Base-by-base conservation (phyloP, 116 monocot genomes). In the Papilionanthe hybrid region DNA sequence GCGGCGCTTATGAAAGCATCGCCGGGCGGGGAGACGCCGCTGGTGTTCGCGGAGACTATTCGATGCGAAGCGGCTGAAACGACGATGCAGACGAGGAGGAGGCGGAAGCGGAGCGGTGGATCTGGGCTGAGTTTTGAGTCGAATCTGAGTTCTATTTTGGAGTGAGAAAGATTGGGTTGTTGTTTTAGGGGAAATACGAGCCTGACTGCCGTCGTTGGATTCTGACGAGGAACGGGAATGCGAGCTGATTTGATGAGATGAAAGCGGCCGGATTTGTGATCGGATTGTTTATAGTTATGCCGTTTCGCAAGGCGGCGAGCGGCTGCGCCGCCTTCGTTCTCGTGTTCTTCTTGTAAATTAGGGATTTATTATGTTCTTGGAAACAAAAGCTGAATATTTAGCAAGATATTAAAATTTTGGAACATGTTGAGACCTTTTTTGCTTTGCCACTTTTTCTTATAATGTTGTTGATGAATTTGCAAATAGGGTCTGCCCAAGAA, bases 101-200 rank as follows among this genome's bases (percentile, higher is more conserved):
- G 74, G 72, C 41, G 55, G 25, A 22, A 27, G 17, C 22, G 56
- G 44, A 58, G 72, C 20, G 7, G 68, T 29, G 80, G 87, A 76
- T 81, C 53, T 7, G 78, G 84, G 30, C 73, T 84, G 50, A 82
- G 74, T 72, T 87, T 84, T 65, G 58, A 41, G 55, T 67, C 89
- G 11, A 82, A 81, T 79, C 79, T 90, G 80, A 37, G 69, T 19
- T 78, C 72, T 0, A 90, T 90, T 78, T 50, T 79, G 9, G 89
- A 90, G 55, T 87, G 72, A 69, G 53, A 72, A 23, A 45, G 29
- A 1, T 20, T 56, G 0, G 29, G 20, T 45, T 66, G 20, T 69
- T 37, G 11, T 69, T 5, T 69, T 69, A 4, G 32, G 4, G 13
- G 30, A 29, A 69, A 25, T 32, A 63, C 5, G 63, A 63, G 23